Evolutionary conservation across 257 asterid species (phyloP).

Genomic region (Penstemon eatonii): DNA sequence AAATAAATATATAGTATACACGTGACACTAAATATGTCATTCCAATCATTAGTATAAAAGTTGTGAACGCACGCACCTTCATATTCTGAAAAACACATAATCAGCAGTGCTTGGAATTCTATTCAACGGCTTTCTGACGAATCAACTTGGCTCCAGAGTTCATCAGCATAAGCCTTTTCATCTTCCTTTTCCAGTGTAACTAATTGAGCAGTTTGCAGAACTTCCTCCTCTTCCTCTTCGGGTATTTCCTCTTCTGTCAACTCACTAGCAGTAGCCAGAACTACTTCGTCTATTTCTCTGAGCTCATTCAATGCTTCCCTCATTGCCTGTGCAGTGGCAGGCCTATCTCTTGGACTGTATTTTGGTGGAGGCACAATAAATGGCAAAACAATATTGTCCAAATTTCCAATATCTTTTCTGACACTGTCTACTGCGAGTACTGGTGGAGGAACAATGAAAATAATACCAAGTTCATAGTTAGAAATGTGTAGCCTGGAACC

Average conservation of each 20-base stretch:
- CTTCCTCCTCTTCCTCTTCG: constrained; percentile 58
- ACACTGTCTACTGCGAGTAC: constrained; percentile 19
- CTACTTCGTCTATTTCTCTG: constrained; percentile 37
- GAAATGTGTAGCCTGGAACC: constrained; percentile 75
- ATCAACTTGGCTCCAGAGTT: constrained; percentile 71
- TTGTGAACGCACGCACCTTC: too few species aligned
- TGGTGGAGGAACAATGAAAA: constrained; percentile 69
- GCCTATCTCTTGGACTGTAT: constrained; percentile 55
- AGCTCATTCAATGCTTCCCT: constrained; percentile 63
- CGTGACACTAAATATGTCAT: too few species aligned
- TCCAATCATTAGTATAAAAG: too few species aligned
- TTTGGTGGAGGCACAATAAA: constrained; percentile 79
- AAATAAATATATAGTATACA: too few species aligned
- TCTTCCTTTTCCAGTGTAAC: constrained; percentile 65
- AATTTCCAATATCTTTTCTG: constrained; percentile 33
- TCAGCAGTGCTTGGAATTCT: too few species aligned
- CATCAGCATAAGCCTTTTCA: constrained; percentile 75
- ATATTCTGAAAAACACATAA: too few species aligned
- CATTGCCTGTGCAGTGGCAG: constrained; percentile 80
- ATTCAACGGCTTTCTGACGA: constrained; percentile 38
- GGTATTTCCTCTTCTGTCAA: constrained; percentile 43
- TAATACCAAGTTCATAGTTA: constrained; percentile 80
- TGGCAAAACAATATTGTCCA: constrained; percentile 76
- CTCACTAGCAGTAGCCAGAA: constrained; percentile 29
- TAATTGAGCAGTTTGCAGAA: constrained; percentile 34